phyloP scores from a whole-genome alignment of 305 asterid species.

The Caryopteris hybrid region DNA sequence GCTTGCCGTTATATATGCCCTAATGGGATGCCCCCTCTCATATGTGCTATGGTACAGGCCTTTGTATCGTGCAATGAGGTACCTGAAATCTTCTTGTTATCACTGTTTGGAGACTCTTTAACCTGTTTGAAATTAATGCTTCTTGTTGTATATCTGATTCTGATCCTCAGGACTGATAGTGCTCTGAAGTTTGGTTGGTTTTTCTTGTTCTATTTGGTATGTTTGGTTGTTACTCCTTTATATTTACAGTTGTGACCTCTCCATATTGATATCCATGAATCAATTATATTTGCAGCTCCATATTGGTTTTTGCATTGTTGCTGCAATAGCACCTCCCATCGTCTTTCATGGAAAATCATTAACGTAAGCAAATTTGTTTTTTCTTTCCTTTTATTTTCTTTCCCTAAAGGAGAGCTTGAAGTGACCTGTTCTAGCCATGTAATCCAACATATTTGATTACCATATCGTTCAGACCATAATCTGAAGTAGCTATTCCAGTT shows the following conservation, averaged over 20 bases:
- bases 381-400: background rate
- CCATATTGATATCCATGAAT: slow-evolving; percentile 17
- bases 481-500: too few relatives aligned
- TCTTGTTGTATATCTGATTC: slow-evolving; percentile 13
- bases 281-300: slow-evolving; percentile 64
- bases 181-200: slow-evolving; percentile 95
- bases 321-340: slow-evolving; percentile 98
- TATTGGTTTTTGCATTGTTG: slow-evolving; percentile 87
- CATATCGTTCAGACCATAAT: too few relatives aligned
- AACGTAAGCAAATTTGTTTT: slow-evolving; percentile 51
- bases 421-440: too few relatives aligned
- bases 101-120: background rate
- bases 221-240: slow-evolving; percentile 10
- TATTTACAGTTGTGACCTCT: background rate
- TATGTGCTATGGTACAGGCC: slow-evolving; percentile 98
- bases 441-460: too few relatives aligned
- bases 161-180: slow-evolving; percentile 87
- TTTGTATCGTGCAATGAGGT: slow-evolving; percentile 96
- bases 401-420: too few relatives aligned
- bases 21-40: slow-evolving; percentile 86
- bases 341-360: slow-evolving; percentile 84
- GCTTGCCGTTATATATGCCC: slow-evolving; percentile 83
- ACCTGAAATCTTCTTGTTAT: slow-evolving; percentile 17
- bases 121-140: background rate
- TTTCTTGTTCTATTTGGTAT: slow-evolving; percentile 87